Evolutionary conservation across 1,139 yeast genomes (phyloP).

Genomic region (Suhomyces chickasaworum): DNA sequence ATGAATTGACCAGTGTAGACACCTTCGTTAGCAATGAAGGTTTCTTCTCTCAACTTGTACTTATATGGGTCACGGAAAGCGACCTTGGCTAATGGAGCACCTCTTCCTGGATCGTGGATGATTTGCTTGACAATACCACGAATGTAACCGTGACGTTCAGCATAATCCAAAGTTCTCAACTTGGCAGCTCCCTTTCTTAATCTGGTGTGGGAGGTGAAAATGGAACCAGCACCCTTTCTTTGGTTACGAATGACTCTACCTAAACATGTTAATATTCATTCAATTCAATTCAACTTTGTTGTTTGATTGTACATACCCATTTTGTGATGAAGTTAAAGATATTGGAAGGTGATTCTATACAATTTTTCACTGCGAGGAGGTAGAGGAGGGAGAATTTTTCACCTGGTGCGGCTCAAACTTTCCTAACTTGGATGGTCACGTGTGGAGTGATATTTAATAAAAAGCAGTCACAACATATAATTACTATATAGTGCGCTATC

Average conservation of each 20-base stretch:
- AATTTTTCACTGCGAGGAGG: conserved; percentile 12
- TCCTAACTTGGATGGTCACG: conserved; percentile 7
- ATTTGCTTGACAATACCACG: conserved; percentile 99
- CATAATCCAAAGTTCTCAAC: conserved; percentile 98
- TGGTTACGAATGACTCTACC: conserved; percentile 99
- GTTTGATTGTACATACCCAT: conserved; percentile 20
- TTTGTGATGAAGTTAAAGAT: conserved; percentile 18
- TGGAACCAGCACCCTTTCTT: conserved; percentile 99
- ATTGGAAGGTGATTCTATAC: conserved; percentile 9
- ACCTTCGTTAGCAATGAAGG: conserved; percentile 97
- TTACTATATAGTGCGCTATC: too few species aligned
- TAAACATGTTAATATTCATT: conserved; percentile 30
- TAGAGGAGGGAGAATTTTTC: conserved; percentile 11
- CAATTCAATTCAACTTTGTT: background rate
- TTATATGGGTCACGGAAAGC: conserved; percentile 99
- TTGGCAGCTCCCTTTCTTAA: conserved; percentile 99
- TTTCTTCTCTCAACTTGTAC: conserved; percentile 97
- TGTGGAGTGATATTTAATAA: background rate
- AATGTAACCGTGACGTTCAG: conserved; percentile 99
- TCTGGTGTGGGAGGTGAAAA: conserved; percentile 99
- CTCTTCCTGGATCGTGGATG: conserved; percentile 99
- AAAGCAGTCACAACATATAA: conserved; percentile 18
- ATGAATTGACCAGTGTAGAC: conserved; percentile 98
- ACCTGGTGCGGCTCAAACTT: conserved; percentile 11
- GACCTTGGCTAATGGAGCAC: conserved; percentile 99